Conservation (phyloP, 352 stramenopile genomes). For the Phytopythium sindhum region DNA sequence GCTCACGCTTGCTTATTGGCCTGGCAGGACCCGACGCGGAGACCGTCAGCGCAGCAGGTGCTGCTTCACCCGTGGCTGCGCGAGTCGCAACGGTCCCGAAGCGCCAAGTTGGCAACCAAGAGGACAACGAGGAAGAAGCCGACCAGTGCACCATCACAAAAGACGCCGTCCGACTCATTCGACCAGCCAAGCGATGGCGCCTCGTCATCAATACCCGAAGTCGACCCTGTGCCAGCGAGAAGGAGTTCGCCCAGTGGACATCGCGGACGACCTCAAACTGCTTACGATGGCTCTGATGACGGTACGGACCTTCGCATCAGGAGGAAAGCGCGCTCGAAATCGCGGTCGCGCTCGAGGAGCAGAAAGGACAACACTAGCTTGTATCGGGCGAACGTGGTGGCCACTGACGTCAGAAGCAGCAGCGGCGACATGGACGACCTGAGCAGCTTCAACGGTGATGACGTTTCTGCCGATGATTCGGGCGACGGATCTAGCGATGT, state of each 20-base stretch:
- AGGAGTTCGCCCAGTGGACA: background rate
- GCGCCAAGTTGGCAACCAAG: background rate
- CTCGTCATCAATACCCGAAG: background rate
- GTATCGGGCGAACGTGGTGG: background rate
- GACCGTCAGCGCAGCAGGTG: conserved; percentile 49
- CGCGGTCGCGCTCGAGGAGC: background rate
- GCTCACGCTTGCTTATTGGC: background rate
- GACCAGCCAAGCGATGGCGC: background rate
- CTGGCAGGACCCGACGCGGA: conserved; percentile 32
- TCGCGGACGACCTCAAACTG: background rate
- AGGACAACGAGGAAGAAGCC: background rate
- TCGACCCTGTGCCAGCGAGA: background rate
- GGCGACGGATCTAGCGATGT: background rate
- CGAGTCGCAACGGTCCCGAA: conserved; percentile 2
- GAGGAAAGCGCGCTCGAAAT: background rate
- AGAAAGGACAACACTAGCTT: background rate
- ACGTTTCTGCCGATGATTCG: background rate
- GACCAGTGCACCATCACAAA: background rate
- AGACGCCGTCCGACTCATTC: background rate
- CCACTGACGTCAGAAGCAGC: background rate
- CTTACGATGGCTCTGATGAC: background rate
- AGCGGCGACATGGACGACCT: background rate
- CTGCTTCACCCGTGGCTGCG: conserved; percentile 58
- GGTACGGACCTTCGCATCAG: background rate
- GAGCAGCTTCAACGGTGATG: background rate